Conservation (phyloP, 352 stramenopile genomes). For the Aphanomyces stellatus region DNA sequence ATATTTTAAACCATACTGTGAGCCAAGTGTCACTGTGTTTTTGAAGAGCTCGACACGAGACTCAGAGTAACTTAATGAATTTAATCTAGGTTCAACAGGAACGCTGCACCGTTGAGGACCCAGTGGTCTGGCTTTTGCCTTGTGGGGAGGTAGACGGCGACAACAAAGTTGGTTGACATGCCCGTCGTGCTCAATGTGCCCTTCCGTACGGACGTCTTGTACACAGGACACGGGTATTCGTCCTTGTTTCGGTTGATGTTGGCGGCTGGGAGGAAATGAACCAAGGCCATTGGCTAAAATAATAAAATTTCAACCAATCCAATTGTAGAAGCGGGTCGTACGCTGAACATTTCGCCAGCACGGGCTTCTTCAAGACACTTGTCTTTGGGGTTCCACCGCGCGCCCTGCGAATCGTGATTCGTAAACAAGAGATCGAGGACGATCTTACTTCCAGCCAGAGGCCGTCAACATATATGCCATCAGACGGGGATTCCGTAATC, state of each 20-base stretch:
- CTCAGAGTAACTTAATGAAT: no score
- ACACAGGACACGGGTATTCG: constrained; percentile 89
- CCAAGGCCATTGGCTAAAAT: constrained; percentile 55
- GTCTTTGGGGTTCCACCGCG: constrained; percentile 72
- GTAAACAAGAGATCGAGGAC: background rate
- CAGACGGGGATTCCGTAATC: constrained; percentile 52
- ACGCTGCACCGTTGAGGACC: constrained; percentile 89
- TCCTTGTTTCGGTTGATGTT: constrained; percentile 50
- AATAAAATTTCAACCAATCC: background rate
- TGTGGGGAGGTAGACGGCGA: constrained; percentile 87
- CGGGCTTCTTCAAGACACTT: constrained; percentile 71
- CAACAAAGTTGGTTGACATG: constrained; percentile 92
- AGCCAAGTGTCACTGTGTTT: no score
- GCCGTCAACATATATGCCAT: constrained; percentile 91
- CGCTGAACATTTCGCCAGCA: constrained; percentile 88
- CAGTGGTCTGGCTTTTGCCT: constrained; percentile 78
- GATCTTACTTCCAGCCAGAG: constrained; percentile 55
- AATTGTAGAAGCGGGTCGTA: background rate
- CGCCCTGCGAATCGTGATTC: constrained; percentile 45
- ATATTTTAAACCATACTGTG: no score
- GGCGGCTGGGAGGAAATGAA: constrained; percentile 86
- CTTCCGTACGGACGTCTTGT: constrained; percentile 91
- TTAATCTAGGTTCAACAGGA: constrained; percentile 86
- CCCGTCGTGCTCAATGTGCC: constrained; percentile 88
- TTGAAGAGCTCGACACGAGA: no score